A percentile compares a stretch with the other conserved stretches of the same genome.
These are phyloP conservation scores for Mortierella sp. DNA, from an alignment of 371 early-diverging fungal genomes.

Conservation along the genomic window DNA sequence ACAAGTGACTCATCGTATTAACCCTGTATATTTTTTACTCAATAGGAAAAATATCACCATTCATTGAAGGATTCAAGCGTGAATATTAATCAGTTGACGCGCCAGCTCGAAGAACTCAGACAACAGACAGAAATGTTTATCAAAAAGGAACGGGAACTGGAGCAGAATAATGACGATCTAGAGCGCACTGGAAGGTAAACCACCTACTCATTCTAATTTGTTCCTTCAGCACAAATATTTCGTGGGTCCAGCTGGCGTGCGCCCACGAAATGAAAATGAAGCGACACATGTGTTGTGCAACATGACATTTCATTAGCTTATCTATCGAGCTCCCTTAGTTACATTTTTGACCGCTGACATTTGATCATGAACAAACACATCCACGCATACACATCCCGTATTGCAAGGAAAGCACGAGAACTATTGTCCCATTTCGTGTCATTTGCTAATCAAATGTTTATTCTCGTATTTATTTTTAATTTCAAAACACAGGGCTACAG, in stretches of 20 bases:
- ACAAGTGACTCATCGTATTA: background rate
- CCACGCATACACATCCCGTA: background rate
- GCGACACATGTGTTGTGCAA: constrained; percentile 31
- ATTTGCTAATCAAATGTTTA: constrained; percentile 1
- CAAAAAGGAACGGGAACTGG: constrained; percentile 81
- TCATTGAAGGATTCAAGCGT: constrained; percentile 71
- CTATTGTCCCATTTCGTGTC: background rate
- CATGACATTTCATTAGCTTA: constrained; percentile 15
- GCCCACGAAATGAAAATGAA: background rate
- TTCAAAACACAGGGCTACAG: constrained; percentile 65
- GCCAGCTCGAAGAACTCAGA: constrained; percentile 81
- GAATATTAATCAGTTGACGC: constrained; percentile 74
- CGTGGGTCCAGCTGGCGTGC: constrained; percentile 10
- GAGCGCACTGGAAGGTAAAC: constrained; percentile 74
- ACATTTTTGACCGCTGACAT: constrained; percentile 14
- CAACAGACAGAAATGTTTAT: constrained; percentile 80
- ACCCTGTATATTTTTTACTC: background rate
- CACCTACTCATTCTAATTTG: background rate
- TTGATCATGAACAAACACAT: constrained; percentile 9
- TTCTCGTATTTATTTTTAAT: background rate
- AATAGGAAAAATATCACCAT: constrained; percentile 63
- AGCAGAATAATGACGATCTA: constrained; percentile 85
- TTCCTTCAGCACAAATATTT: constrained; percentile 1
- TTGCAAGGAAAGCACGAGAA: background rate
- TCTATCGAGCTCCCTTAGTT: background rate